Base-by-base conservation (phyloP, 2,329 filamentous ascomycete species). In the Mycosphaerelloides madeirae region DNA sequence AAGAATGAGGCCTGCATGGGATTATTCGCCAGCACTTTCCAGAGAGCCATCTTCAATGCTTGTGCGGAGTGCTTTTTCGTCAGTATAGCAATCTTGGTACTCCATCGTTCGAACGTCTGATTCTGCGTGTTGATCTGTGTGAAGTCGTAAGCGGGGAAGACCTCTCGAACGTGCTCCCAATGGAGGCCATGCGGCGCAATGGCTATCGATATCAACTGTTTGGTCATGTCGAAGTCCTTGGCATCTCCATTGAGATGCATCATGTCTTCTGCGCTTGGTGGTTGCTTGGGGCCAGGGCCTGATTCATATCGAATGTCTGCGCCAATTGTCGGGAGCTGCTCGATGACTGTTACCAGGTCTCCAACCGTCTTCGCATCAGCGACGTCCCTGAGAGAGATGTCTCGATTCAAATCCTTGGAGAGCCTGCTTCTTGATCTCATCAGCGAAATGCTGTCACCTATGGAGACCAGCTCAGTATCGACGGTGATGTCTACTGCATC, bases 401-500 rank as follows among this genome's bases (percentile, higher is more conserved):
- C 22, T 5, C 22, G 22, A 12, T n/a, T 16, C 31, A 32, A n/a
- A 6, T 16, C 14, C 29, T 6, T 38, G 12, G 13, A 19, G 20
- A 47, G 41, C 29, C 41, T 47, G 15, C 20, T 43, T 3, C 28
- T 15, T 7, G 35, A 31, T 22, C 41, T 31, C 45, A 48, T 48
- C 15, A 48, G 25, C 6, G 44, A 39, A 22, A 47, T 47, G 25
- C 39, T 43, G 40, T 47, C 44, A 6, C 37, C 40, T 12, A 47
- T 22, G 18, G 28, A n/a, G 13, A 16, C 31, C 15, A 32, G 13
- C 15, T 32, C 31, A 16, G 31, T 32, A 16, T n/a, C 15, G 6
- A 32, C 6, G 13, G 6, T 32, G 31, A 32, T n/a, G 31, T 32
- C 31, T 32, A 5, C 6, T 5, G 15, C 31, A 12, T 16, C 31